Conservation (phyloP, 208 protist genomes). For the Leishmania guyanensis region DNA sequence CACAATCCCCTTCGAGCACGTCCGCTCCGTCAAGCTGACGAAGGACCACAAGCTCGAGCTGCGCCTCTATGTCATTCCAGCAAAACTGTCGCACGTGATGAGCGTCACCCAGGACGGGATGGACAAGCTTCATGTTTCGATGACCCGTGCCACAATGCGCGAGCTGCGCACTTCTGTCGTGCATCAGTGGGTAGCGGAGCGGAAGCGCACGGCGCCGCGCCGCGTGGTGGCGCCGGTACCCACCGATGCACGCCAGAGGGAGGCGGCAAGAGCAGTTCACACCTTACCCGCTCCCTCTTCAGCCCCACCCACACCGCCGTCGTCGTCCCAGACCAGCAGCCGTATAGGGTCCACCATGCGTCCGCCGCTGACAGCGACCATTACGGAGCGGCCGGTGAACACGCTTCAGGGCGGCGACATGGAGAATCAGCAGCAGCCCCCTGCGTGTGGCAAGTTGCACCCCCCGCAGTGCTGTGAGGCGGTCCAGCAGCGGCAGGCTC, state of each 20-base stretch:
- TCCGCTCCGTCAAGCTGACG: slow-evolving; percentile 82
- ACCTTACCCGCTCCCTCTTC: not conserved
- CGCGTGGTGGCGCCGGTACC: slow-evolving; percentile 3
- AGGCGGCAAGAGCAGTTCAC: not conserved
- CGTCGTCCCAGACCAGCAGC: not conserved
- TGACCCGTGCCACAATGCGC: slow-evolving; percentile 70
- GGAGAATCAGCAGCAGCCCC: not conserved
- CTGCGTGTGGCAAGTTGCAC: not conserved
- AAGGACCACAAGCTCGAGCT: slow-evolving; percentile 73
- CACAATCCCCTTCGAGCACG: slow-evolving; percentile 86
- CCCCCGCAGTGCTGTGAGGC: not conserved
- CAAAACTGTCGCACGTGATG: slow-evolving; percentile 65
- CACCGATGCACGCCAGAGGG: not conserved
- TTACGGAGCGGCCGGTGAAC: slow-evolving; percentile 21
- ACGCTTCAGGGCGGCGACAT: not conserved
- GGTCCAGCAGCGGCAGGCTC: not conserved
- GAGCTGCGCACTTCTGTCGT: slow-evolving; percentile 52
- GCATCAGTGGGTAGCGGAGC: slow-evolving; percentile 80
- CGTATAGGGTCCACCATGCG: slow-evolving; percentile 8
- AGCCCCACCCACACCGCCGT: not conserved
- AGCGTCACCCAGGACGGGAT: slow-evolving; percentile 27
- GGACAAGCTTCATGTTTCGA: slow-evolving; percentile 67
- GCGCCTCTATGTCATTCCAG: slow-evolving; percentile 69
- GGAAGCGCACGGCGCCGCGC: slow-evolving; percentile 65
- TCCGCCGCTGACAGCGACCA: slow-evolving; percentile 4